Conservation (phyloP, 768 basidiomycete genomes). For the Lanmaoa rubissima region DNA sequence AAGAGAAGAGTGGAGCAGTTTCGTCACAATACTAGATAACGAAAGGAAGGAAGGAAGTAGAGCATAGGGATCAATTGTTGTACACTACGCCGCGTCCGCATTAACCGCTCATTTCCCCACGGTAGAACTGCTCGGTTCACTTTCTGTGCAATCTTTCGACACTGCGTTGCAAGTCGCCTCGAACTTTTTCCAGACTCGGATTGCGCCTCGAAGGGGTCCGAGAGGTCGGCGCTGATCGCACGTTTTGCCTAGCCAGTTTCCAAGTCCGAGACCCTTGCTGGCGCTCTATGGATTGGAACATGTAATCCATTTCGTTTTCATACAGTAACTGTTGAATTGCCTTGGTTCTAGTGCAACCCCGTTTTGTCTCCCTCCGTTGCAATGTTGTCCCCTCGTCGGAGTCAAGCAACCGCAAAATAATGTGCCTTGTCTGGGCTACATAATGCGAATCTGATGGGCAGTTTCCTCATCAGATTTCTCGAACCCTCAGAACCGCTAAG, state of each 20-base stretch:
- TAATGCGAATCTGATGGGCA: background rate
- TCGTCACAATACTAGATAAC: conserved; percentile 4
- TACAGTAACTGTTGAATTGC: background rate
- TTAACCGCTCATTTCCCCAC: background rate
- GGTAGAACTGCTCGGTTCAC: background rate
- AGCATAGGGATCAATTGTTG: conserved; percentile 9
- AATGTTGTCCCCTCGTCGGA: no score
- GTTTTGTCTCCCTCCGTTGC: background rate
- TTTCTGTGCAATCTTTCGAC: background rate
- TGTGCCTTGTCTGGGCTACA: background rate
- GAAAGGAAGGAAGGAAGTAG: background rate
- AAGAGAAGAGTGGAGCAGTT: background rate
- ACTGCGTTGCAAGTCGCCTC: no score
- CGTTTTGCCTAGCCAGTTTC: no score
- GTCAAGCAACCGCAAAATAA: background rate
- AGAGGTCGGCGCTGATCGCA: no score
- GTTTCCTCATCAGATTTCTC: conserved; percentile 1
- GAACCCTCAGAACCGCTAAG: background rate
- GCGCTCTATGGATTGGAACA: background rate
- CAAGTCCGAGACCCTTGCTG: no score
- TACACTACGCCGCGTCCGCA: conserved; percentile 8
- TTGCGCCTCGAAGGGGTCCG: no score
- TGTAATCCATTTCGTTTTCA: background rate
- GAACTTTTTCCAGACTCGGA: no score
- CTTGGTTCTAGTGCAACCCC: background rate